Evolutionary conservation across 1,284 basidiomycete species (phyloP), one percentile per base, ranked within the genome.

Genomic region (Coniferiporia sulphurascens): DNA sequence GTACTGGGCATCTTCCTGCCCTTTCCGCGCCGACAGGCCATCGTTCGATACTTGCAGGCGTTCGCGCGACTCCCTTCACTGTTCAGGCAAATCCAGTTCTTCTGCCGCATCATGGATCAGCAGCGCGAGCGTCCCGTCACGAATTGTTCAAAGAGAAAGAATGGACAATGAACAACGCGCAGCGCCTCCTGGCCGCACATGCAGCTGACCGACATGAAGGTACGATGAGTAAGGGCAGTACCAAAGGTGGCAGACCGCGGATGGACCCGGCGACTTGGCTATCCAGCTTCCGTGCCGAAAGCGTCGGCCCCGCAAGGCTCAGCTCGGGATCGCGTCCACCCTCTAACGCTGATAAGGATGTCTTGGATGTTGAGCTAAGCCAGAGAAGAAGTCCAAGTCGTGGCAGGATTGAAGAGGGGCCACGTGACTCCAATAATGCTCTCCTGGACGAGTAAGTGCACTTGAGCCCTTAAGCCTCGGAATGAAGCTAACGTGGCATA

Each of bases 401-500:
- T 48, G 73, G 72, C 43, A 72, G 74, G 52, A 64, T 56, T 48
- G 71, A 71, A 10, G 78, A 83, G 55, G 73, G 65, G 44, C 73
- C 68, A 62, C 70, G 72, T 52, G 73, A 74, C n/a, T 71, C 72
- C 1, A 78, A 78, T 32, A 73, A 73, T 36, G 71, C 79, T 41
- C 74, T 94, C 60, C 88, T 90, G 64, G 91, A 94, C 61, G 92
- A 94, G 88, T 90, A 63, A 65, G 86, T 74, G 12, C 6, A 22
- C 5, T 48, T 34, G 46, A 8, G 15, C 6, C 12, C 27, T 38
- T 53, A 13, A n/a, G 32, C 10, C 27, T 21, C 3, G 15, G 43
- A 35, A 60, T 21, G 61, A 63, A 10, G n/a, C 36, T 52, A n/a
- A 56, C 15, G 34, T 21, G 35, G 15, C 38, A 19, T 36, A 1